phyloP scores from a whole-genome alignment of 139 green algal species.

The Pleodorina starrii region DNA sequence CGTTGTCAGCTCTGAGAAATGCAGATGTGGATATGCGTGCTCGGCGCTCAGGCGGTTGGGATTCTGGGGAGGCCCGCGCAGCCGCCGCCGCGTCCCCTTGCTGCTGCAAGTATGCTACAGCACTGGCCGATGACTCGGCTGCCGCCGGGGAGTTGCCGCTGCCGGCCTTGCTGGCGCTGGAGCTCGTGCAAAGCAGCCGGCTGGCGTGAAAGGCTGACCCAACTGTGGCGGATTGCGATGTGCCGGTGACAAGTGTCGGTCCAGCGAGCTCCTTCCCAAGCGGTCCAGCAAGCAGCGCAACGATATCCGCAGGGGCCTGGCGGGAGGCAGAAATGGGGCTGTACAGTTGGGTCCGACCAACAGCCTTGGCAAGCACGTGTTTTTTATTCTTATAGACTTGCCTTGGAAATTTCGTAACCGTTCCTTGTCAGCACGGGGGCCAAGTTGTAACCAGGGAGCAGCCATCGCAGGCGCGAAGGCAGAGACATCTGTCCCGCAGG shows the following conservation, averaged over 20 bases:
- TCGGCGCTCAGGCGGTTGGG: background rate
- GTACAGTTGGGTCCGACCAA: background rate
- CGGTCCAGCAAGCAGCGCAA: background rate
- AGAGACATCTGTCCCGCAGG: constrained; percentile 12
- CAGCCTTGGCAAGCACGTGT: background rate
- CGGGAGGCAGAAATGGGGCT: background rate
- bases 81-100: no score
- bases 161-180: no score
- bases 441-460: constrained; percentile 18
- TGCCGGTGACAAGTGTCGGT: background rate
- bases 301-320: no score
- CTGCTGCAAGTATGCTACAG: no score
- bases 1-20: background rate
- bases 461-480: background rate
- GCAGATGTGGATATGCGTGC: background rate
- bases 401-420: background rate
- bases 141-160: no score
- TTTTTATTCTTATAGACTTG: background rate
- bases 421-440: background rate
- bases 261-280: background rate
- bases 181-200: no score
- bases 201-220: no score
- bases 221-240: background rate
- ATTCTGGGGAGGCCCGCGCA: no score
- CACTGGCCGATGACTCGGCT: no score